Conservation (phyloP, 2,329 filamentous ascomycete species). For the Phaeosphaeriaceae sp. region DNA sequence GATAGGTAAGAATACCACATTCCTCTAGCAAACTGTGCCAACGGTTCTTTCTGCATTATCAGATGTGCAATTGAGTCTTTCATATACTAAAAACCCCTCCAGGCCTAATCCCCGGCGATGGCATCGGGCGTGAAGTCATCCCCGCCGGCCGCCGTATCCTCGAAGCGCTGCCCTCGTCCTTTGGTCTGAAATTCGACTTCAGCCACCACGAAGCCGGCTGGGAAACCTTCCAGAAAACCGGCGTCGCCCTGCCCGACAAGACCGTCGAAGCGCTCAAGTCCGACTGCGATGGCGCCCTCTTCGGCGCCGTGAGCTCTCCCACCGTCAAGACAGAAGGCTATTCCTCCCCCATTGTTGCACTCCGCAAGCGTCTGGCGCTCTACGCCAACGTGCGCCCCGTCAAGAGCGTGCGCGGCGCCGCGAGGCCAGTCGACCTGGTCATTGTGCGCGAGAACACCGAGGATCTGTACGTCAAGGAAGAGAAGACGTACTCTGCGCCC, state of each 20-base stretch:
- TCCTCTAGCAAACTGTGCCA: no score
- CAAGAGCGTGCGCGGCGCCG: slow-evolving; percentile 75
- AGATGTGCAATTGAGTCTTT: neutral
- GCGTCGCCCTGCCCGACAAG: slow-evolving; percentile 84
- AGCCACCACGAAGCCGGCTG: slow-evolving; percentile 92
- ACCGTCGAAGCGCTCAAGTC: slow-evolving; percentile 88
- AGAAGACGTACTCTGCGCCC: slow-evolving; percentile 78
- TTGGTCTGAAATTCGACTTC: slow-evolving; percentile 93
- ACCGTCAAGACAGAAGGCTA: slow-evolving; percentile 91
- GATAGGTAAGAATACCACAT: slow-evolving; percentile 37
- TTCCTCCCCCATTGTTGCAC: slow-evolving; percentile 93
- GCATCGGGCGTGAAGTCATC: slow-evolving; percentile 98
- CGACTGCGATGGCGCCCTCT: slow-evolving; percentile 95
- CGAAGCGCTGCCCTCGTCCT: slow-evolving; percentile 89
- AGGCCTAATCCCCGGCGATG: slow-evolving; percentile 97
- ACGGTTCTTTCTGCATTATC: no score
- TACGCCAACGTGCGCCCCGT: slow-evolving; percentile 98
- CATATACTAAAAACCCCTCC: slow-evolving; percentile 8
- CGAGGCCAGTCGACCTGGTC: slow-evolving; percentile 84
- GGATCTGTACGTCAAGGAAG: slow-evolving; percentile 97
- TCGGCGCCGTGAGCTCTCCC: slow-evolving; percentile 92
- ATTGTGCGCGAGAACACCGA: slow-evolving; percentile 99
- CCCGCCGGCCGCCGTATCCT: slow-evolving; percentile 89
- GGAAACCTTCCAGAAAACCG: slow-evolving; percentile 89
- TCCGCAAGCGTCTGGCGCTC: slow-evolving; percentile 92